A percentile compares a stretch with the other conserved stretches of the same genome.
Conservation (phyloP, 495 filamentous ascomycete genomes). For the Podospora tetraspora region DNA sequence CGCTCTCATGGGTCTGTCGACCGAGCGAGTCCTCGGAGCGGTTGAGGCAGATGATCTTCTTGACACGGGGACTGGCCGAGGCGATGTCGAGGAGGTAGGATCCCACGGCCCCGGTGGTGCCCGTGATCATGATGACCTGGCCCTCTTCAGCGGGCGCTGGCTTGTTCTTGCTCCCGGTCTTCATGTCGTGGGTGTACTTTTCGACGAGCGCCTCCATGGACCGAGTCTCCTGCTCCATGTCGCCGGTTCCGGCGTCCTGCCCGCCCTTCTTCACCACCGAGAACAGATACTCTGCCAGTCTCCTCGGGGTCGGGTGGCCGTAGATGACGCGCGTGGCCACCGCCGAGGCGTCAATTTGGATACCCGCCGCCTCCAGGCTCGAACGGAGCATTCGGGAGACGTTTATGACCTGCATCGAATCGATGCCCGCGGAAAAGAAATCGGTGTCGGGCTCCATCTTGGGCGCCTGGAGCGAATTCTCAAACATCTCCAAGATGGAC, state of each 20-base stretch:
- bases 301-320: slow-evolving; percentile 33
- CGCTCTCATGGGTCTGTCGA: slow-evolving; percentile 28
- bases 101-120: slow-evolving; percentile 56
- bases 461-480: slow-evolving; percentile 23
- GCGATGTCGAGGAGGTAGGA: slow-evolving; percentile 50
- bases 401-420: slow-evolving; percentile 50
- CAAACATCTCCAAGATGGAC: slow-evolving; percentile 36
- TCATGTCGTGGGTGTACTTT: slow-evolving; percentile 37
- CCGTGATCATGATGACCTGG: slow-evolving; percentile 52
- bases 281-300: slow-evolving; percentile 32
- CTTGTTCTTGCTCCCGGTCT: slow-evolving; percentile 23
- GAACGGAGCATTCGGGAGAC: slow-evolving; percentile 34
- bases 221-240: slow-evolving; percentile 23
- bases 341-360: slow-evolving; percentile 25
- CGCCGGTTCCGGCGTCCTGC: slow-evolving; percentile 13
- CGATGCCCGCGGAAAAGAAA: slow-evolving; percentile 43
- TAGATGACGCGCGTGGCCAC: slow-evolving; percentile 38
- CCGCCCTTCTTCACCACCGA: slow-evolving; percentile 15
- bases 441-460: slow-evolving; percentile 35
- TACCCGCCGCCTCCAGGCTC: slow-evolving; percentile 28
- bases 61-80: slow-evolving; percentile 32
- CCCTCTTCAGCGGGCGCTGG: slow-evolving; percentile 30
- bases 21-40: slow-evolving; percentile 37
- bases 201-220: slow-evolving; percentile 32
- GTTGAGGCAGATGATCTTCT: slow-evolving; percentile 53